Base-by-base conservation (phyloP, 257 asterid species). In the Nicotiana tomentosiformis region DNA sequence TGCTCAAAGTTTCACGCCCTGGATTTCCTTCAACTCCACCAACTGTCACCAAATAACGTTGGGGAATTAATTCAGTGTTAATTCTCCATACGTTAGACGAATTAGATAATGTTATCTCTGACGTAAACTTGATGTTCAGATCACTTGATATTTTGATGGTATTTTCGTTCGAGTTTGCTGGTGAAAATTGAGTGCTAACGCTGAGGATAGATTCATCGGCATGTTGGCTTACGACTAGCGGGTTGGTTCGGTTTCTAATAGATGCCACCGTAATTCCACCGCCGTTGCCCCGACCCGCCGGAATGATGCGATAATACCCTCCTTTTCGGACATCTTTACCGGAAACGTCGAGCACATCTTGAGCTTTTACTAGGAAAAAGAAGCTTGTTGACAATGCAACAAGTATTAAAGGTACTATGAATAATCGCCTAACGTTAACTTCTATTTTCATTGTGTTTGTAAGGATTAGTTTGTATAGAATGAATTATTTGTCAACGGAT, bases 21-120 rank as follows among this genome's bases (percentile, higher is more conserved):
- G 86, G 81, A 53, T 84, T 70, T 23, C 84, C 84, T 26, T 17
- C 55, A 23, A 35, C 80, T 16, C 86, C 86, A 18, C 81, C 83
- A 1, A 9, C 18, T 1, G 74, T 35, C 39, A 78, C 64, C 2
- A 33, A 56, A 60, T 14, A 35, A 20, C 10, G 68, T 0, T 29
- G 7, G 2, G 85, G 43, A 46, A 29, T 14, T 7, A 76, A 12
- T 20, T 15, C 20, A 30, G 5, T 1, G 6, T 8, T 10, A 32
- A 84, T 78, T 29, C 43, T 76, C 82, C 82, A 83, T 20, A 77
- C 20, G 1, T 33, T 57, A n/a, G 81, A 37, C 10, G 14, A 7
- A 29, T 7, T 18, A 33, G 20, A 82, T 7, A 20, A 23, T 16
- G 17, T 35, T 35, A 16, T 5, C 62, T 15, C 17, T 2, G 62